Conservation (phyloP, 306 rosid genomes). For the Bauhinia variegata region DNA sequence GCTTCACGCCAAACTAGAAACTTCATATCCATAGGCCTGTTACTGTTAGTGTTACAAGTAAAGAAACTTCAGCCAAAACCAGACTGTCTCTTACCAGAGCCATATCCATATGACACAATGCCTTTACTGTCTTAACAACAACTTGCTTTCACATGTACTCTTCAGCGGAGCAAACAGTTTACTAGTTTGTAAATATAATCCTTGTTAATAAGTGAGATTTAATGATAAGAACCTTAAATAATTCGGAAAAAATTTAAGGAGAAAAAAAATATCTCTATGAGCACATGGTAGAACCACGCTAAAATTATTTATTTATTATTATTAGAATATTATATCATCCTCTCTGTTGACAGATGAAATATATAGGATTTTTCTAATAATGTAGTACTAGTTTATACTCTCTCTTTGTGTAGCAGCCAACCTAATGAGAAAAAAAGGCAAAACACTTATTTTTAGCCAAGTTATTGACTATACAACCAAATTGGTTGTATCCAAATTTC, state of each 20-base stretch:
- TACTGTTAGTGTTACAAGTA: too few relatives aligned
- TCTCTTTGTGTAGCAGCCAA: too few relatives aligned
- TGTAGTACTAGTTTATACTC: too few relatives aligned
- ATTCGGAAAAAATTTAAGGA: too few relatives aligned
- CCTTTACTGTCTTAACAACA: not conserved
- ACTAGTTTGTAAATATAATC: not conserved
- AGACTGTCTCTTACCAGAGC: not conserved
- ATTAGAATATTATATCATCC: too few relatives aligned
- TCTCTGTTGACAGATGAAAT: too few relatives aligned
- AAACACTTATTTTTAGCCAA: conserved; percentile 52
- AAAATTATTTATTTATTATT: too few relatives aligned
- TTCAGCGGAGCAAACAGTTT: not conserved
- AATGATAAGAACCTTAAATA: too few relatives aligned
- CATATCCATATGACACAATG: not conserved
- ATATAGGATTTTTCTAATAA: too few relatives aligned
- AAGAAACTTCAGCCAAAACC: not conserved
- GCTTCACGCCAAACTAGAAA: conserved; percentile 48
- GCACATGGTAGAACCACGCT: too few relatives aligned
- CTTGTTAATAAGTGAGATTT: too few relatives aligned
- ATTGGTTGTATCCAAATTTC: conserved; percentile 49
- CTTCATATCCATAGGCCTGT: conserved; percentile 18
- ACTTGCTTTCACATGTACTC: not conserved
- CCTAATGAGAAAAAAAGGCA: conserved; percentile 46
- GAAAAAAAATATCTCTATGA: too few relatives aligned
- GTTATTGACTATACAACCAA: conserved; percentile 49